Evolutionary conservation across 1,284 basidiomycete genomes (phyloP).

Genomic region (Coriolopsis trogii): DNA sequence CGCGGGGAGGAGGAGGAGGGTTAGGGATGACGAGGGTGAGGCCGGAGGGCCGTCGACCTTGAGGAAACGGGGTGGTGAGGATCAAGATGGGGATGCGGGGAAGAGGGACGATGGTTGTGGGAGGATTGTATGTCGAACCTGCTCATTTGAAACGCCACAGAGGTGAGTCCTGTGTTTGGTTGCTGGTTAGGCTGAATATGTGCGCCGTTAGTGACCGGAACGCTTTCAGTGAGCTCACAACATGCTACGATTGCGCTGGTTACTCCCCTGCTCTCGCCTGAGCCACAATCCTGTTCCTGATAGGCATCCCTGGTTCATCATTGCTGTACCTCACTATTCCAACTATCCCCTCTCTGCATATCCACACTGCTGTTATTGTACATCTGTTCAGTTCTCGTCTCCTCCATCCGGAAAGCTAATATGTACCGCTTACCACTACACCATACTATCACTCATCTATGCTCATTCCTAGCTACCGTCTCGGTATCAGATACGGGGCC

Average conservation of each 20-base stretch:
- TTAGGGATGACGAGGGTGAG: slow-evolving; percentile 17
- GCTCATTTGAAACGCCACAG: slow-evolving; percentile 34
- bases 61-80: slow-evolving; percentile 2
- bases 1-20: slow-evolving; percentile 20
- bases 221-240: slow-evolving; percentile 23
- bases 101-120: slow-evolving; percentile 27
- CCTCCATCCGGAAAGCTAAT: too few species aligned
- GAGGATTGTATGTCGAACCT: slow-evolving; percentile 35
- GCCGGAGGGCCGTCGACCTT: slow-evolving; percentile 18
- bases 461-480: not conserved
- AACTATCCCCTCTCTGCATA: too few species aligned
- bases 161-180: slow-evolving; percentile 26
- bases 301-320: not conserved
- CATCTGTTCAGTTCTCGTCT: too few species aligned
- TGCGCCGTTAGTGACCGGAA: not conserved
- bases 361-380: too few species aligned
- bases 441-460: too few species aligned
- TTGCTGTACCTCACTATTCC: not conserved
- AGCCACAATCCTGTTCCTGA: not conserved
- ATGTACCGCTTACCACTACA: too few species aligned
- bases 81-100: slow-evolving; percentile 10
- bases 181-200: not conserved
- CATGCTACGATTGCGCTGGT: slow-evolving; percentile 27
- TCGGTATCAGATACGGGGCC: not conserved
- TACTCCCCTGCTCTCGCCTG: not conserved